Conservation (phyloP, 306 rosid species). For the Prunus salicina region DNA sequence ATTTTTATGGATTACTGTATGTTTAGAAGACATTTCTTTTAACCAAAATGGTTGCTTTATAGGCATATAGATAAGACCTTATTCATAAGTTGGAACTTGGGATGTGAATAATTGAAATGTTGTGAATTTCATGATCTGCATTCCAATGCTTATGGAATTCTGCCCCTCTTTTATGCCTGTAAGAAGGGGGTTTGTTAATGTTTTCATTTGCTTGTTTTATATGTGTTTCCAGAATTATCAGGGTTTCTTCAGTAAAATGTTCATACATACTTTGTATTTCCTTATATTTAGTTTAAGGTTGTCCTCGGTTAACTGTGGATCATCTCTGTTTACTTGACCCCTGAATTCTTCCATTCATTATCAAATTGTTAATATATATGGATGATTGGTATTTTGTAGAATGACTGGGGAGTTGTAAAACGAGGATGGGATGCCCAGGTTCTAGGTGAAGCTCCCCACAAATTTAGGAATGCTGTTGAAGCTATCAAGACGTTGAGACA, state of each 20-base stretch:
- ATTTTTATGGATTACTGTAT: too few relatives aligned
- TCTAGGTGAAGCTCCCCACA: slow-evolving; percentile 94
- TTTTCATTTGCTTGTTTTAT: background rate
- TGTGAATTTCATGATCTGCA: background rate
- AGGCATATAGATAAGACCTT: background rate
- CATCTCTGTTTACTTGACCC: background rate
- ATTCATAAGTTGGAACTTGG: background rate
- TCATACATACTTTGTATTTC: background rate
- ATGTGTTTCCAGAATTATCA: background rate
- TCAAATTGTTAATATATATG: background rate
- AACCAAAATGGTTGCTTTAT: background rate
- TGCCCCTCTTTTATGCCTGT: background rate
- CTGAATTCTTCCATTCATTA: background rate
- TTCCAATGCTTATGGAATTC: background rate
- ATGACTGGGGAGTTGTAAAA: slow-evolving; percentile 94
- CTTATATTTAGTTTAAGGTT: too few relatives aligned
- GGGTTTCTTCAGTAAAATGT: background rate
- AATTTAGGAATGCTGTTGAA: slow-evolving; percentile 71
- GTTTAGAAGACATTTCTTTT: too few relatives aligned
- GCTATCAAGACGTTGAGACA: slow-evolving; percentile 79
- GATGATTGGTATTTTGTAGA: slow-evolving; percentile 44
- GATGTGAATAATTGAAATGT: background rate
- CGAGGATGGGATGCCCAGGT: slow-evolving; percentile 99
- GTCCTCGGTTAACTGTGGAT: background rate
- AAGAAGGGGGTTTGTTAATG: background rate